Conservation (phyloP, 805 yeast genomes). For the Saccharomyces eubayanus region DNA sequence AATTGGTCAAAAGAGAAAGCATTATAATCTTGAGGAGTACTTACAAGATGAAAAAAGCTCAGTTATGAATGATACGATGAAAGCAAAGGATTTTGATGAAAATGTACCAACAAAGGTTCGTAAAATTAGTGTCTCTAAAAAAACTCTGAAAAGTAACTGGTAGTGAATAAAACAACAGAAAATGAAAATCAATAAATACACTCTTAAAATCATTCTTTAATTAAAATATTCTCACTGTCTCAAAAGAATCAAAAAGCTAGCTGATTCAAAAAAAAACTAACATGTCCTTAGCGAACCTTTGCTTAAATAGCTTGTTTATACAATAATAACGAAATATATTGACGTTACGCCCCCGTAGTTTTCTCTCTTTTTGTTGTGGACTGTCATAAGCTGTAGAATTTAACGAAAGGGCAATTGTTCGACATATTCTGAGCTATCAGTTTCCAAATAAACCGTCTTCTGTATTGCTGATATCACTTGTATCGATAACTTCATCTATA, state of each 20-base stretch:
- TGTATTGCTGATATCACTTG: conserved; percentile 6
- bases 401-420: neutral
- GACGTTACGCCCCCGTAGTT: neutral
- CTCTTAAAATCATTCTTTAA: neutral
- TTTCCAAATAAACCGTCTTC: conserved; percentile 10
- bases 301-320: neutral
- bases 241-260: neutral
- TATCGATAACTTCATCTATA: conserved; percentile 12
- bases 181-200: conserved; percentile 1
- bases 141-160: conserved; percentile 26
- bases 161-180: conserved; percentile 1
- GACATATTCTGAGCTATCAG: neutral
- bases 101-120: conserved; percentile 18
- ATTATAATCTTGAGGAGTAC: conserved; percentile 15
- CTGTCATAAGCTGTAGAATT: conserved; percentile 2
- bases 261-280: neutral
- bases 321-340: neutral
- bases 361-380: neutral
- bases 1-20: conserved; percentile 15
- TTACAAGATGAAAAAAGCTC: conserved; percentile 14
- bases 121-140: conserved; percentile 29
- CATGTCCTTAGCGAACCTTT: neutral
- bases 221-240: neutral
- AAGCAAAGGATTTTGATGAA: neutral
- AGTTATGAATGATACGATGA: conserved; percentile 10